Conservation (phyloP, 257 asterid species). For the Solanum lignicaule region DNA sequence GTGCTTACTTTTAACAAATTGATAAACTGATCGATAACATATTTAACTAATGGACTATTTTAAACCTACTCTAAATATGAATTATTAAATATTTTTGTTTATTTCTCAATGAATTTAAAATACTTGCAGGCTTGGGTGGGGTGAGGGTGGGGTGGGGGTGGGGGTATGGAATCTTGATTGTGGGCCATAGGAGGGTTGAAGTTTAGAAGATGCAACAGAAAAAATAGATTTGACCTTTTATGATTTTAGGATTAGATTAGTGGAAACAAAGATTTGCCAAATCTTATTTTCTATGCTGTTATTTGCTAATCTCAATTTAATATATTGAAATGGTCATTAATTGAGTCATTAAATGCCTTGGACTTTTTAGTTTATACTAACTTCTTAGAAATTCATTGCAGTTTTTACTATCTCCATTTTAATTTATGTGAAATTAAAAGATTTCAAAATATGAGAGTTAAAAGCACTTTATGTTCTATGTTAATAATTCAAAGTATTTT, state of each 20-base stretch:
- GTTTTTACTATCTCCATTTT: neutral
- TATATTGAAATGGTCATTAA: conserved; percentile 2
- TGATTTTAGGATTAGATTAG: conserved; percentile 15
- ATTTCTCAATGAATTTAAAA: neutral
- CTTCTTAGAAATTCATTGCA: neutral
- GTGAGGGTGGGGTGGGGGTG: neutral
- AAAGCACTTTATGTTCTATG: neutral
- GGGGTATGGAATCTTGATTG: conserved; percentile 21
- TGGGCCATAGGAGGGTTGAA: conserved; percentile 29
- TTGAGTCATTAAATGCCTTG: neutral
- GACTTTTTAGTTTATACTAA: neutral
- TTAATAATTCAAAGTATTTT: neutral
- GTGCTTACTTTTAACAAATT: no score
- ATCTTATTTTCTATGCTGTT: conserved; percentile 24
- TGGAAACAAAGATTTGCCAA: conserved; percentile 29
- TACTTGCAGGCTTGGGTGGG: neutral
- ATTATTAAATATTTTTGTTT: neutral
- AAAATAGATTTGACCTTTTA: conserved; percentile 15
- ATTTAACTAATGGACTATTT: neutral
- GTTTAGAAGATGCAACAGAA: conserved; percentile 26
- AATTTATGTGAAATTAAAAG: neutral
- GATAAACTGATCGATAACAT: neutral
- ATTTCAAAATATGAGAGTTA: neutral
- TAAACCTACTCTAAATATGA: neutral
- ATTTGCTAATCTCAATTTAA: neutral